Evolutionary conservation across 805 yeast species (phyloP).

Genomic region (Suhomyces sp.): DNA sequence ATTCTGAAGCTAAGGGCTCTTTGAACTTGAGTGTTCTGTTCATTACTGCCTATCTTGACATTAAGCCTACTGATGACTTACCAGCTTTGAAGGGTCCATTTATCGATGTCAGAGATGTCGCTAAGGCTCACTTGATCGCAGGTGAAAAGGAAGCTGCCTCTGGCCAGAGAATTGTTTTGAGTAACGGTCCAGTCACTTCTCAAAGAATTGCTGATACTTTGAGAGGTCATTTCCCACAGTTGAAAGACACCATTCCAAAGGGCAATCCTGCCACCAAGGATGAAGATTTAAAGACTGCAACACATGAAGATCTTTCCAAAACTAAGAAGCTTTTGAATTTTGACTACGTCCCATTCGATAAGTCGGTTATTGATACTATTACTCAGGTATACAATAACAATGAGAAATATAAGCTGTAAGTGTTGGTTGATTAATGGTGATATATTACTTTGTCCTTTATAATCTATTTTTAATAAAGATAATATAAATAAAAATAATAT

Average conservation of each 20-base stretch:
- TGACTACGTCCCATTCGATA: constrained; percentile 36
- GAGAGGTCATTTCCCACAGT: constrained; percentile 40
- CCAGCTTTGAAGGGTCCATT: constrained; percentile 18
- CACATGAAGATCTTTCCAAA: constrained; percentile 29
- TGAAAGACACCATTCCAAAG: constrained; percentile 41
- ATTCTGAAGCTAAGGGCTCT: constrained; percentile 18
- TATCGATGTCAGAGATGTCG: constrained; percentile 16
- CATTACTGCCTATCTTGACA: constrained; percentile 15
- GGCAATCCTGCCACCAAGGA: constrained; percentile 33
- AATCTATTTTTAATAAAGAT: no score
- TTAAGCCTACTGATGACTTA: constrained; percentile 14
- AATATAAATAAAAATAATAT: no score
- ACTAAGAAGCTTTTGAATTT: constrained; percentile 40
- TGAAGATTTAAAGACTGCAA: constrained; percentile 11
- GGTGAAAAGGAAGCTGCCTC: constrained; percentile 13
- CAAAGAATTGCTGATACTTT: constrained; percentile 34
- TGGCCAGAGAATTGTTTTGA: constrained; percentile 30
- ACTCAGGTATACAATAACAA: constrained; percentile 33
- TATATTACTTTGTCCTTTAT: no score
- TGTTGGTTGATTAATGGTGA: no score
- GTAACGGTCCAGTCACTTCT: constrained; percentile 18
- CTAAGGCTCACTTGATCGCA: constrained; percentile 15
- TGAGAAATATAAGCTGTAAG: no score
- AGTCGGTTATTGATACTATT: constrained; percentile 43
- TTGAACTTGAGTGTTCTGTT: constrained; percentile 18